These are phyloP conservation scores for Metschnikowia corniflorae DNA, from an alignment of 805 yeast species.

Conservation along the genomic window DNA sequence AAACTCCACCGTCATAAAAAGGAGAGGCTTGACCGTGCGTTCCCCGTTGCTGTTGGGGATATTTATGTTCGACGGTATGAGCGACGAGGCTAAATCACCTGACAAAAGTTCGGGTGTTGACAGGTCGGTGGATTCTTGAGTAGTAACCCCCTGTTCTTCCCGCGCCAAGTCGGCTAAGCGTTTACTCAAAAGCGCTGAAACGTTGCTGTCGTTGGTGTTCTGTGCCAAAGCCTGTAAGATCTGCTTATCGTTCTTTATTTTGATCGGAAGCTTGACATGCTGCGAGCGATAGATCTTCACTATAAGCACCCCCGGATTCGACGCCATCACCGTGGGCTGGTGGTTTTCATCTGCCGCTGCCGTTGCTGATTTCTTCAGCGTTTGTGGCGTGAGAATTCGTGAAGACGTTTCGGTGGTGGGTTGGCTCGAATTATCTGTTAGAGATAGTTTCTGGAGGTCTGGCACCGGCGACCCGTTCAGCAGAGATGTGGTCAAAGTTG, in stretches of 20 bases:
- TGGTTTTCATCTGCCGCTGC: slow-evolving; percentile 1
- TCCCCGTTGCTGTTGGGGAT: slow-evolving; percentile 46
- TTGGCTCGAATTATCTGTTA: slow-evolving; percentile 4
- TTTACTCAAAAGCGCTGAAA: slow-evolving; percentile 9
- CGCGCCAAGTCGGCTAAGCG: slow-evolving; percentile 12
- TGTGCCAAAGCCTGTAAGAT: slow-evolving; percentile 63
- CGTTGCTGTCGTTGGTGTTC: slow-evolving; percentile 38
- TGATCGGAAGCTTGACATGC: slow-evolving; percentile 66
- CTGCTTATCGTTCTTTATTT: slow-evolving; percentile 60
- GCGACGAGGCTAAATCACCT: slow-evolving; percentile 31
- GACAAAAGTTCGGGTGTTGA: slow-evolving; percentile 25
- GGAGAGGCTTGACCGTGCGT: slow-evolving; percentile 58
- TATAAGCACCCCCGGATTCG: slow-evolving; percentile 67
- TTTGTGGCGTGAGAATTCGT: slow-evolving; percentile 1
- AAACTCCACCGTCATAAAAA: slow-evolving; percentile 86
- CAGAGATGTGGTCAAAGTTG: slow-evolving; percentile 1
- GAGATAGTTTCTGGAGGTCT: slow-evolving; percentile 11
- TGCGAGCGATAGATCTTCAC: slow-evolving; percentile 72
- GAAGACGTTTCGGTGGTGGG: slow-evolving; percentile 9
- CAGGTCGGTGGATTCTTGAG: slow-evolving; percentile 4
- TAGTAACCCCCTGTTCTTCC: slow-evolving; percentile 8
- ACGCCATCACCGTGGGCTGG: slow-evolving; percentile 15
- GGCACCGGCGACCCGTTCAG: slow-evolving; percentile 8
- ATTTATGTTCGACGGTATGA: slow-evolving; percentile 49
- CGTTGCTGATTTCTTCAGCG: neutral